Percentiles rank a stretch among this genome's conserved stretches.
Conservation (phyloP, 1,284 basidiomycete genomes). For the Tausonia pullulans region DNA sequence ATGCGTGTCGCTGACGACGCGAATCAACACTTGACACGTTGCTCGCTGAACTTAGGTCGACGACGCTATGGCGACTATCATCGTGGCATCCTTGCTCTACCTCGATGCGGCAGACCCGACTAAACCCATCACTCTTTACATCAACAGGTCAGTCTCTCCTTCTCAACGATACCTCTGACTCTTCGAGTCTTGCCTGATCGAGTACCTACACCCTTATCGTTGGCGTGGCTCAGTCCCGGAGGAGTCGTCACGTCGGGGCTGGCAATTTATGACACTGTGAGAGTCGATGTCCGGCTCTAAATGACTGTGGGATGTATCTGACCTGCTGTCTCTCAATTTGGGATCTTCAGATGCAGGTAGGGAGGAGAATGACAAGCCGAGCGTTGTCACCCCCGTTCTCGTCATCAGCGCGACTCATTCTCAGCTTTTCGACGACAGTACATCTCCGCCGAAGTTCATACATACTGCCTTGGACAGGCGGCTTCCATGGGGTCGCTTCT, state of each 20-base stretch:
- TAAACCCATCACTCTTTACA: slow-evolving; percentile 85
- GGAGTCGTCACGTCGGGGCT: slow-evolving; percentile 86
- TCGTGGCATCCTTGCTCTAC: slow-evolving; percentile 81
- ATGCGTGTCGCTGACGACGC: neutral
- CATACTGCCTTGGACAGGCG: slow-evolving; percentile 84
- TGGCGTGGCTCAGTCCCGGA: slow-evolving; percentile 44
- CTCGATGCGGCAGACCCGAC: slow-evolving; percentile 85
- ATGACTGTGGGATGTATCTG: slow-evolving; percentile 8
- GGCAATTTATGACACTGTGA: slow-evolving; percentile 87
- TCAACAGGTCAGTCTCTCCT: slow-evolving; percentile 46
- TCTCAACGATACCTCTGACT: slow-evolving; percentile 26
- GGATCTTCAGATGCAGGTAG: slow-evolving; percentile 56
- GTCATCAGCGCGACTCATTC: slow-evolving; percentile 11
- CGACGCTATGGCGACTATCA: slow-evolving; percentile 68
- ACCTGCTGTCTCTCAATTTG: slow-evolving; percentile 17
- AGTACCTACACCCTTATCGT: no score
- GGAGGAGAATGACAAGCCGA: neutral
- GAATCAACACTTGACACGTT: neutral
- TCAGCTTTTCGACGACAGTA: slow-evolving; percentile 46
- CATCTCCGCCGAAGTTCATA: slow-evolving; percentile 83
- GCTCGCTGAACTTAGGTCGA: slow-evolving; percentile 48
- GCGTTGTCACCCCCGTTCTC: slow-evolving; percentile 10
- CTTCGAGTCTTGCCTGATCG: neutral
- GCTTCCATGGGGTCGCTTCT: slow-evolving; percentile 87
- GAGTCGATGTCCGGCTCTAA: neutral